Evolutionary conservation across 257 asterid genomes (phyloP), one percentile per base, ranked within the genome.

Genomic region (Petunia axillaris): DNA sequence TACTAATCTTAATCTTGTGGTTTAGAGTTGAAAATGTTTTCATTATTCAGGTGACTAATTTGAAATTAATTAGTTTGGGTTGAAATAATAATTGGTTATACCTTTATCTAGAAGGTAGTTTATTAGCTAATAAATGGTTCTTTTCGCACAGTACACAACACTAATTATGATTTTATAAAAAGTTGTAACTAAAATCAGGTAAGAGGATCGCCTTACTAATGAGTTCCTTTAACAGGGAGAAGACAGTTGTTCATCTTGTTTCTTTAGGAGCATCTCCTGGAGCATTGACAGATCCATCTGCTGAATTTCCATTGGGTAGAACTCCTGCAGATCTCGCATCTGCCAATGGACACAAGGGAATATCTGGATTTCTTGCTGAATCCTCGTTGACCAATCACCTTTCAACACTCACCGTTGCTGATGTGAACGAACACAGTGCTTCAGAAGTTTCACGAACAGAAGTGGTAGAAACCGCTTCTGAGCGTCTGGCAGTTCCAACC

Each of bases 261-360:
- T 90, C 98, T 79, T 85, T 93, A 43, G 98, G 94, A 85, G 97
- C 99, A 71, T 79, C 91, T 85, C 91, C 98, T 84, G 97, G 98
- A 81, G 90, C 92, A 36, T 63, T 90, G 80, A 90, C 97, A 10
- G 97, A 93, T 83, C 99, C 99, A 53, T 85, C 92, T 81, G 87
- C 91, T 62, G 91, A 90, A 86, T 83, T 86, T 87, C 97, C 93
- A 70, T 82, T 78, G 82, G 91, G 90, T 66, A 90, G 89, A 88
- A 89, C 97, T 68, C 99, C 98, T 64, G 97, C 97, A 52, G 98
- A 95, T 76, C 89, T 95, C 82, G 98, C 98, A 82, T 90, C 98
- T 79, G 87, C 87, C 64, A 87, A 87, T 85, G 98, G 99, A 75
- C 94, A 95, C 86, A 95, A 95, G 90, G 99, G 98, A 64, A 95